These are phyloP conservation scores for Septoria petroselini DNA, from an alignment of 2,329 filamentous ascomycete genomes.

Conservation along the genomic window DNA sequence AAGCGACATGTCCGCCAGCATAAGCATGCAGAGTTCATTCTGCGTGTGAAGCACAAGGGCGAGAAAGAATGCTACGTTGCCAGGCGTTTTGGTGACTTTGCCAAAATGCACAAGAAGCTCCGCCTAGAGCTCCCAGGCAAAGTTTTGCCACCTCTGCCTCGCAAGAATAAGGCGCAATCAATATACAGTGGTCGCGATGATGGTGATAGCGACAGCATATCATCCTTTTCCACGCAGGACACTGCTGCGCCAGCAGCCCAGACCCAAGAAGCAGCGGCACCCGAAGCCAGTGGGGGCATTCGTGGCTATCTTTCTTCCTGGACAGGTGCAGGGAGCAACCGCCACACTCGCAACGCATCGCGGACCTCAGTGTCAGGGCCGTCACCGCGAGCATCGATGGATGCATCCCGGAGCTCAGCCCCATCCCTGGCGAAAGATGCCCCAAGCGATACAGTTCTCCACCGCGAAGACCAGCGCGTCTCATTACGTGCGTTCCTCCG, in stretches of 20 bases:
- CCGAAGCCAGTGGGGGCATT: slow-evolving; percentile 39
- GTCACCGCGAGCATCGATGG: slow-evolving; percentile 37
- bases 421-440: slow-evolving; percentile 19
- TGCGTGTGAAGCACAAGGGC: slow-evolving; percentile 76
- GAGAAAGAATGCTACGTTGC: slow-evolving; percentile 76
- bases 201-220: slow-evolving; percentile 75
- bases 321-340: slow-evolving; percentile 34
- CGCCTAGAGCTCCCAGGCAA: slow-evolving; percentile 86
- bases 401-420: slow-evolving; percentile 25
- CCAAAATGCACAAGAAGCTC: slow-evolving; percentile 71
- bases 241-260: slow-evolving; percentile 34
- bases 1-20: slow-evolving; percentile 88
- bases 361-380: slow-evolving; percentile 36
- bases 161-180: slow-evolving; percentile 83
- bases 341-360: slow-evolving; percentile 45
- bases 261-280: slow-evolving; percentile 18
- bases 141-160: slow-evolving; percentile 77
- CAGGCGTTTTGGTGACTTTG: slow-evolving; percentile 85
- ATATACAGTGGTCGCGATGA: slow-evolving; percentile 55
- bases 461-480: slow-evolving; percentile 84
- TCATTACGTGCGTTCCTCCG: slow-evolving; percentile 89
- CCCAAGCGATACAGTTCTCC: slow-evolving; percentile 52
- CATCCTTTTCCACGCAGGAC: slow-evolving; percentile 70
- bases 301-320: slow-evolving; percentile 44
- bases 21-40: slow-evolving; percentile 88